phyloP scores from a whole-genome alignment of 1,139 yeast species.

The Saccharomyces hybrid region DNA sequence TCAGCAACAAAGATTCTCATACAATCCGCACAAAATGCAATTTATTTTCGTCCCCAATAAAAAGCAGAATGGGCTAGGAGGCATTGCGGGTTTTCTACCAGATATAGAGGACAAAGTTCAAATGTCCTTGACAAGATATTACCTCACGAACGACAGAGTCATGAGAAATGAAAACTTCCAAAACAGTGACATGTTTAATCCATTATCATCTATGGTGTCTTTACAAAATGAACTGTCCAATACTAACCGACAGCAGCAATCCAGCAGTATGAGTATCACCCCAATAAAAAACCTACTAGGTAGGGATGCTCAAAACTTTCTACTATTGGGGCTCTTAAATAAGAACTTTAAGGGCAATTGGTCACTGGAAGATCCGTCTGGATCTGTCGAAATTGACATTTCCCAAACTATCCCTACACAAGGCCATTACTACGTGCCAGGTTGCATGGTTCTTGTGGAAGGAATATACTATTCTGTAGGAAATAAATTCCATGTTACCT shows the following conservation, averaged over 20 bases:
- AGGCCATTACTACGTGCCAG: conserved; percentile 68
- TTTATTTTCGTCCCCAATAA: conserved; percentile 36
- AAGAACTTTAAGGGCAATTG: conserved; percentile 59
- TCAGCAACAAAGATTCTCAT: conserved; percentile 58
- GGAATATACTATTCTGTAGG: conserved; percentile 66
- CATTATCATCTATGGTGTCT: conserved; percentile 29
- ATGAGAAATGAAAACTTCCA: conserved; percentile 65
- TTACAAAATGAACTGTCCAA: conserved; percentile 20
- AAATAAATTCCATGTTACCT: conserved; percentile 63
- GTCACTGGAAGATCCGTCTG: conserved; percentile 77
- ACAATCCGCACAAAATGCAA: conserved; percentile 59
- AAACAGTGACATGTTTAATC: conserved; percentile 31
- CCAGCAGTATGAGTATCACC: conserved; percentile 37
- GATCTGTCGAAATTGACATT: conserved; percentile 64
- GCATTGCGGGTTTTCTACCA: conserved; percentile 22
- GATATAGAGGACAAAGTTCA: conserved; percentile 32
- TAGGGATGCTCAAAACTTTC: conserved; percentile 66
- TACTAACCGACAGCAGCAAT: conserved; percentile 11
- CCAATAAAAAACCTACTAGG: conserved; percentile 80
- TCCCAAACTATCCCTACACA: conserved; percentile 56
- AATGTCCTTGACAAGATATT: conserved; percentile 45
- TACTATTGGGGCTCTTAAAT: conserved; percentile 72
- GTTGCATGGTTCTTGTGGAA: conserved; percentile 74
- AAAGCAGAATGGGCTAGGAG: conserved; percentile 2
- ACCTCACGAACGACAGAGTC: conserved; percentile 59